Evolutionary conservation across 2,329 filamentous ascomycete species (phyloP), one percentile per base, ranked within the genome.

Genomic region (Talaromyces verruculosus): DNA sequence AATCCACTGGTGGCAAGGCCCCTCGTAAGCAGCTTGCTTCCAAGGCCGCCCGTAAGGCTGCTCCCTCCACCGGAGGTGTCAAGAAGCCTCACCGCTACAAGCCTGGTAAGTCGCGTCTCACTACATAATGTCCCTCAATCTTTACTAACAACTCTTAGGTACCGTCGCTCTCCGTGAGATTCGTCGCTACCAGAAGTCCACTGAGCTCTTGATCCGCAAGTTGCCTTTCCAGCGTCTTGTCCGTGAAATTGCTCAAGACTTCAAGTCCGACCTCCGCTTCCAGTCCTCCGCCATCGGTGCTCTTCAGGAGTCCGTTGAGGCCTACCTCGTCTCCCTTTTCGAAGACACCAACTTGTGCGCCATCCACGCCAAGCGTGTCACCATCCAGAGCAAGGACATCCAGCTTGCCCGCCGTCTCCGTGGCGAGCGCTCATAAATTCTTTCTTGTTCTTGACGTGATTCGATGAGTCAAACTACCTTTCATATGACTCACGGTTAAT

Each of bases 351-450:
- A 98, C 86, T 85, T 97, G 63, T 98, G 94, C 84, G 94, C 95
- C 78, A 97, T 98, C 82, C 95, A 98, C 84, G 94, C 95, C 83
- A 98, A 98, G 89, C 93, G 95, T 85, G 95, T 98, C 78, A 98
- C 94, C 77, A 98, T 98, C 83, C 94, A 84, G 78, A 81, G 79
- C 82, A 97, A 97, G 87, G 94, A 97, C 76, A 97, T 98, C 79
- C 94, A 98, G 84, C 89, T 98, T 61, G 93, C 94, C 76, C 91
- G 95, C 74, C 91, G 95, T 77, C 92, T 99, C 78, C 92, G 95
- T 77, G 95, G 95, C 72, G 93, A 95, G 86, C 90, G 91, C 81
- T 93, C 92, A 85, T 94, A 87, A 78, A 58, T 65, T 60, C 37
- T 33, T 64, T 63, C 39, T 62, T 67, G 49, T 63, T 67, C 45